A percentile compares a stretch with the other conserved stretches of the same genome.
Evolutionary conservation across 106 monocot species (phyloP).

Genomic region (Xerophyta viscosa): DNA sequence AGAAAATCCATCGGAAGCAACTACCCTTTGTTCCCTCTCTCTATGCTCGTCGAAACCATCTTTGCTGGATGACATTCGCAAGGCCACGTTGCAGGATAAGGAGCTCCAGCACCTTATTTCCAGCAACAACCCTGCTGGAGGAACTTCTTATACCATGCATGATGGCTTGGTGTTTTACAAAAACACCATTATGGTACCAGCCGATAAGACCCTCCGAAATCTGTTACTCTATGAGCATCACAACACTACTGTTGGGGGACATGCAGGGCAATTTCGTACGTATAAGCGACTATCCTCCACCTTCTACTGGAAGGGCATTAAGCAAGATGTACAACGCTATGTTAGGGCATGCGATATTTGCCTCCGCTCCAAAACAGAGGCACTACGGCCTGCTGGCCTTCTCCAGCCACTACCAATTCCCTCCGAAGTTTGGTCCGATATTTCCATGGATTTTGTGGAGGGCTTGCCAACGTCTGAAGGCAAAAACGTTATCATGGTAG

Average conservation of each 20-base stretch:
- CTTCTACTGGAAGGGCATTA: not conserved
- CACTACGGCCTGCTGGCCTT: not conserved
- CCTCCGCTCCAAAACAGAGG: not conserved
- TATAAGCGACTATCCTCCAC: not conserved
- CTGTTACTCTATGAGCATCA: not conserved
- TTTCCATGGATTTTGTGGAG: conserved; percentile 7
- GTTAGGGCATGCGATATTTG: not conserved
- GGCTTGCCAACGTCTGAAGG: not conserved
- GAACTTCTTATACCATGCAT: too few relatives aligned
- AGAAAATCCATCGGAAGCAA: too few relatives aligned
- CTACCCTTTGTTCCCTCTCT: too few relatives aligned
- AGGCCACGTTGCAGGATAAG: too few relatives aligned
- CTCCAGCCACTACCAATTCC: conserved; percentile 6
- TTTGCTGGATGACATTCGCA: too few relatives aligned
- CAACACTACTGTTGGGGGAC: not conserved
- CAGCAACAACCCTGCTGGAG: too few relatives aligned
- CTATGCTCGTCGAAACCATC: too few relatives aligned
- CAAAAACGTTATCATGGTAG: not conserved
- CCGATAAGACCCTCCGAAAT: not conserved
- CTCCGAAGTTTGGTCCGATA: not conserved
- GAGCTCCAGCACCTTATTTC: too few relatives aligned
- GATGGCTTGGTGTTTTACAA: not conserved
- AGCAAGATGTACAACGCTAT: not conserved
- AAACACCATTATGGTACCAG: not conserved
- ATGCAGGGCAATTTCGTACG: not conserved